Percentiles rank a stretch among this genome's conserved stretches.
phyloP scores from a whole-genome alignment of 2,329 filamentous ascomycete genomes.

The Colletotrichum paranaense region DNA sequence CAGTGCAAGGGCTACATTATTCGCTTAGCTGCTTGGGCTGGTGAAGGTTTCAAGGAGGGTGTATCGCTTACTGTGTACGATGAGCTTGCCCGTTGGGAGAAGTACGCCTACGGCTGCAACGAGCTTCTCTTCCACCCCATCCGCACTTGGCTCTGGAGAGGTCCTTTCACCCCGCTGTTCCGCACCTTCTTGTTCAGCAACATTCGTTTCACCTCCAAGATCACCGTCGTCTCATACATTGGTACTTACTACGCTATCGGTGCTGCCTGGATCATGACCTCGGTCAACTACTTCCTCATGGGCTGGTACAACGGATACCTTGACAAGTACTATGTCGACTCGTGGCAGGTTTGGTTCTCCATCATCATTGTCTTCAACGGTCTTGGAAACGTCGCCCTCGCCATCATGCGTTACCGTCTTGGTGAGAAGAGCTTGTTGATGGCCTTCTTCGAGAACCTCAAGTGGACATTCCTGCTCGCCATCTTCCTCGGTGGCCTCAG shows the following conservation, averaged over 20 bases:
- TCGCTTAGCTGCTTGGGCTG: conserved; percentile 78
- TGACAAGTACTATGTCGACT: conserved; percentile 84
- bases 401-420: conserved; percentile 78
- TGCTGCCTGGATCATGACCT: conserved; percentile 79
- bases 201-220: conserved; percentile 80
- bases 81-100: conserved; percentile 87
- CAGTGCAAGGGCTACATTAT: conserved; percentile 80
- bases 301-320: conserved; percentile 83
- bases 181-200: conserved; percentile 77
- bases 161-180: conserved; percentile 85
- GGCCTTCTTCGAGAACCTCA: conserved; percentile 73
- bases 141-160: conserved; percentile 76
- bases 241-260: conserved; percentile 85
- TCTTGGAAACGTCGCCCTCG: conserved; percentile 78
- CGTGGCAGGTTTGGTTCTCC: conserved; percentile 83
- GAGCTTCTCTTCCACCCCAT: conserved; percentile 85
- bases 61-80: conserved; percentile 88
- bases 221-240: conserved; percentile 81
- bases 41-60: conserved; percentile 84
- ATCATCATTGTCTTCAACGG: conserved; percentile 84
- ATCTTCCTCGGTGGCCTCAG: conserved; percentile 87
- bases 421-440: conserved; percentile 71
- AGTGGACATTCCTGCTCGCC: conserved; percentile 79
- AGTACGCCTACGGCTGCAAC: conserved; percentile 87
- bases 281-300: conserved; percentile 79